Evolutionary conservation across 1,139 yeast genomes (phyloP).

Genomic region (Sugiyamaella sp.): DNA sequence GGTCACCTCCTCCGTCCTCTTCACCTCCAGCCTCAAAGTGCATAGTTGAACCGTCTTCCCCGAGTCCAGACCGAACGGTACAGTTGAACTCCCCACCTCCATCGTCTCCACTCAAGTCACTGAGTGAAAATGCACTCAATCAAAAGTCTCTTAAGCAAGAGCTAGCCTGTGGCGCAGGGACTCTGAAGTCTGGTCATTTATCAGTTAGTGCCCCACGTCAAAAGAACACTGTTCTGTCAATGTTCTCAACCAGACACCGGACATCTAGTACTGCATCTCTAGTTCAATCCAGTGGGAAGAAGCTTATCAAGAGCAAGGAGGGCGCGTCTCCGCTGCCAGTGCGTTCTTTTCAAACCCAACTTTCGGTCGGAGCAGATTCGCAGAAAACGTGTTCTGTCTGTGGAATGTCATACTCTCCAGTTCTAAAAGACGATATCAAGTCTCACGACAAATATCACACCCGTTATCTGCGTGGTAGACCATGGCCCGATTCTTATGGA

Average conservation of each 20-base stretch:
- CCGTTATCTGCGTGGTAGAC: conserved; percentile 49
- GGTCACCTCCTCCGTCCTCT: not conserved
- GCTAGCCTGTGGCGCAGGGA: no score
- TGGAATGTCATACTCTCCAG: conserved; percentile 60
- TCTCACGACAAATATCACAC: conserved; percentile 50
- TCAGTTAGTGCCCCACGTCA: not conserved
- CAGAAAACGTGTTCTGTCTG: conserved; percentile 41
- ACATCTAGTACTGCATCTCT: not conserved
- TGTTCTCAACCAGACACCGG: conserved; percentile 4
- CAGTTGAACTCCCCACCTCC: conserved; percentile 10
- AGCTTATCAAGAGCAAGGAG: no score
- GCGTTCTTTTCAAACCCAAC: conserved; percentile 7
- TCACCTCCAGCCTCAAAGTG: not conserved
- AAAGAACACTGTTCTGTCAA: conserved; percentile 13
- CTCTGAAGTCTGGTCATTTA: no score
- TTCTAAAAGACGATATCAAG: conserved; percentile 50
- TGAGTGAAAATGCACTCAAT: not conserved
- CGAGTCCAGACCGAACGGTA: no score
- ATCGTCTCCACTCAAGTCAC: not conserved
- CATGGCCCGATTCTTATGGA: conserved; percentile 52
- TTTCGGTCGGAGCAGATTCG: conserved; percentile 10
- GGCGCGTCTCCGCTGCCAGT: not conserved
- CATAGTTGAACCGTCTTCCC: no score
- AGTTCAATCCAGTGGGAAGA: no score
- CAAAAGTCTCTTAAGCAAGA: no score